Base-by-base conservation (phyloP, 164 flowering plant genomes). In the Tetracentron sinense region DNA sequence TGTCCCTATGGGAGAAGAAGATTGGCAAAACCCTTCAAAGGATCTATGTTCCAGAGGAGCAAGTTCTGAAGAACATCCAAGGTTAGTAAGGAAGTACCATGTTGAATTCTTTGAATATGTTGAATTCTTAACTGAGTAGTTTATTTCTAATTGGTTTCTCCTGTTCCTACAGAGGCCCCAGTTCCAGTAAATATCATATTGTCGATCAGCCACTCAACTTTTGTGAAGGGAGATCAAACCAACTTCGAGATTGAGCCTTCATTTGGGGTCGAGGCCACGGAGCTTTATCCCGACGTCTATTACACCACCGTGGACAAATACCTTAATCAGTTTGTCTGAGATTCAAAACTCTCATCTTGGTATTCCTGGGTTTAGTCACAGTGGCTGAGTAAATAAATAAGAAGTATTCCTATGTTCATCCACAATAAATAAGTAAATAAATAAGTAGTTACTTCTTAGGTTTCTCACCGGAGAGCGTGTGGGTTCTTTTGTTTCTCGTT, bases 261-360 rank as follows among this genome's bases (percentile, higher is more conserved):
- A 11, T 71, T 77, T 54, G 84, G 78, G 20, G 79, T 78, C 38
- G 88, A 83, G 63, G 84, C 88, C n/a, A 63, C 85, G 1, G 75
- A 70, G 33, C 82, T 81, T 3, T 81, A 81, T 59, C 88, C 85
- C 4, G 85, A 81, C 72, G 79, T 83, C 35, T 76, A 78, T 28
- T 81, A 81, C 70, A 76, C 78, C 23, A 70, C 83, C 3, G 83
- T 83, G 58, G 83, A 79, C 21, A 81, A 83, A 68, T 75, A 73
- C 70, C 77, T 78, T 16, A 33, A 71, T 17, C 76, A 72, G 60
- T 76, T 81, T 67, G 82, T 78, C 17, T 81, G 65, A 77, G 60
- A 12, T 25, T 47, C 51, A n/a, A n/a, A n/a, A n/a, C n/a, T n/a
- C n/a, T n/a, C n/a, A n/a, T n/a, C n/a, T n/a, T n/a, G n/a, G n/a